Conservation (phyloP, 2,329 filamentous ascomycete genomes). For the Aureobasidium leucospermi region DNA sequence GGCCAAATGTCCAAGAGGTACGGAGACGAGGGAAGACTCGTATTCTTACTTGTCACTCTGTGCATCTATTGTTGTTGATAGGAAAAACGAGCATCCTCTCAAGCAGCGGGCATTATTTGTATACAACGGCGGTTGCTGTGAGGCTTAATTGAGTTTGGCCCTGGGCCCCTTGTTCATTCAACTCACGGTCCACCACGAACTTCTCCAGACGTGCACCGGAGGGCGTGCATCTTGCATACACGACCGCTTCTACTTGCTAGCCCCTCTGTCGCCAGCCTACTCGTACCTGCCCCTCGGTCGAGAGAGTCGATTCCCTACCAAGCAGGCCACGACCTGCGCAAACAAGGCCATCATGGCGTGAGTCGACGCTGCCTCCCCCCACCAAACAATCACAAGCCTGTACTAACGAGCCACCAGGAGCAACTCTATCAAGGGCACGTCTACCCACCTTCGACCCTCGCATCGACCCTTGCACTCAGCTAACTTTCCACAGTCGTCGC, state of each 20-base stretch:
- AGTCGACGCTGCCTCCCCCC: slow-evolving; percentile 23
- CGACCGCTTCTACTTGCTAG: neutral
- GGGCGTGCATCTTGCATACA: slow-evolving; percentile 1
- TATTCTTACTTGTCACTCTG: neutral
- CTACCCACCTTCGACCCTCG: neutral
- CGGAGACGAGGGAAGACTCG: neutral
- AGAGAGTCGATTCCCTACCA: neutral
- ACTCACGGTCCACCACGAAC: neutral
- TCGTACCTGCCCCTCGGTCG: neutral
- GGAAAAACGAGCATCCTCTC: neutral
- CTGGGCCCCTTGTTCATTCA: slow-evolving; percentile 6
- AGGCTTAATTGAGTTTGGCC: slow-evolving; percentile 3
- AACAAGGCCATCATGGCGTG: slow-evolving; percentile 39
- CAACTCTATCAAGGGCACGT: slow-evolving; percentile 41
- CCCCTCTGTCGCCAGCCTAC: neutral
- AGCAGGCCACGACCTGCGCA: slow-evolving; percentile 7
- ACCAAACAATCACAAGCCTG: slow-evolving; percentile 7
- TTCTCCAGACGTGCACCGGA: neutral
- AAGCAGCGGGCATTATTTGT: neutral
- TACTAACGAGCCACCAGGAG: slow-evolving; percentile 29
- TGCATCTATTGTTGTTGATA: neutral
- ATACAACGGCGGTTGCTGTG: slow-evolving; percentile 9
- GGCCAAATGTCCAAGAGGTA: neutral
- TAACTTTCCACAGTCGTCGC: slow-evolving; percentile 70
- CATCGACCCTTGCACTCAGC: neutral